These are phyloP conservation scores for Leishmania turanica DNA, from an alignment of 208 protist genomes.

Conservation along the genomic window DNA sequence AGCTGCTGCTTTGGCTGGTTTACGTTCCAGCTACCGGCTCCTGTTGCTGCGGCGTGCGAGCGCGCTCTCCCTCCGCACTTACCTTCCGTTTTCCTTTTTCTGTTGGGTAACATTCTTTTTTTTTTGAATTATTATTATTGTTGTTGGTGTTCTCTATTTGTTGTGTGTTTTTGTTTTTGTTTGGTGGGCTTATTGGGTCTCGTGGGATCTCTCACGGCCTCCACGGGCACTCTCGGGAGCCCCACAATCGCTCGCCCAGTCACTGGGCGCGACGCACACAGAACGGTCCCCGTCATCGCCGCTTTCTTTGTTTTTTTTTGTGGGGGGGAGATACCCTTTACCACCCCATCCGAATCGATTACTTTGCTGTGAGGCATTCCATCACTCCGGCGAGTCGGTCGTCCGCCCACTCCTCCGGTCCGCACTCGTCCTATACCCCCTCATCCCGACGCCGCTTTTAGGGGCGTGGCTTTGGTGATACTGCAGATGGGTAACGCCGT, in stretches of 20 bases:
- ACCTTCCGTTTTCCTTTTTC: slow-evolving; percentile 10
- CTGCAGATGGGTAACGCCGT: slow-evolving; percentile 17
- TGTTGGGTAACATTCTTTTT: slow-evolving; percentile 5
- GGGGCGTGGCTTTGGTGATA: not conserved
- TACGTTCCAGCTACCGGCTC: not conserved
- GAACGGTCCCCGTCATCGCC: not conserved
- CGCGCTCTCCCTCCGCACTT: not conserved
- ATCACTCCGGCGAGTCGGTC: not conserved
- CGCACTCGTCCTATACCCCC: not conserved
- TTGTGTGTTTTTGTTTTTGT: not conserved
- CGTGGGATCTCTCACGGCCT: not conserved
- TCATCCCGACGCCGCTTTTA: not conserved
- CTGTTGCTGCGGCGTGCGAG: not conserved
- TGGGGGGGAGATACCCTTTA: not conserved
- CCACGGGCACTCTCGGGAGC: too few relatives aligned
- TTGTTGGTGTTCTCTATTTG: too few relatives aligned
- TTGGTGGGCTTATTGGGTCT: not conserved
- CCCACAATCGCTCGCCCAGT: not conserved
- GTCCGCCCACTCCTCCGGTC: not conserved
- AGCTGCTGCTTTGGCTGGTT: too few relatives aligned
- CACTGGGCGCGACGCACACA: not conserved
- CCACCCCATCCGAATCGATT: not conserved
- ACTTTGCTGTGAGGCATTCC: not conserved
- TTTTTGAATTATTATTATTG: too few relatives aligned
- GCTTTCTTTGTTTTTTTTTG: not conserved